Conservation (phyloP, 2,329 filamentous ascomycete genomes). For the Diaporthe ilicicola region DNA sequence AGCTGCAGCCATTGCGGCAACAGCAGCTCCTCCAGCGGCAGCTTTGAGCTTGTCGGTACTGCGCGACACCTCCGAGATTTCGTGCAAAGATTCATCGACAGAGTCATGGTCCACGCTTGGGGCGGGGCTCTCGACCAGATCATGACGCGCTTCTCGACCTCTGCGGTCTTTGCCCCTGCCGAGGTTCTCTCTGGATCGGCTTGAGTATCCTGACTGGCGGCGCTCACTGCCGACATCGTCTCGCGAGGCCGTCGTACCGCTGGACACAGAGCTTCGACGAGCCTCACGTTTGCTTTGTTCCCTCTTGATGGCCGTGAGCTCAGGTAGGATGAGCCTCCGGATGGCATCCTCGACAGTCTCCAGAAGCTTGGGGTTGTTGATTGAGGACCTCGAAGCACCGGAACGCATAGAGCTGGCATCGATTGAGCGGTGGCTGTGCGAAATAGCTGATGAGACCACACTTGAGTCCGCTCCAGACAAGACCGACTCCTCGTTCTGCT, state of each 20-base stretch:
- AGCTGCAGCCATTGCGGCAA: constrained; percentile 47
- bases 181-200: constrained; percentile 60
- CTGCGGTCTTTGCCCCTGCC: constrained; percentile 52
- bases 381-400: constrained; percentile 70
- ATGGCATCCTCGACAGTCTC: constrained; percentile 95
- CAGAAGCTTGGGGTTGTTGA: constrained; percentile 90
- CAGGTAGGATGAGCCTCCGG: constrained; percentile 86
- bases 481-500: constrained; percentile 60
- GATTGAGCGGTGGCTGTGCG: constrained; percentile 63
- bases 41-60: constrained; percentile 54
- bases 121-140: constrained; percentile 59
- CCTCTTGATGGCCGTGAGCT: constrained; percentile 89
- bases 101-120: constrained; percentile 59
- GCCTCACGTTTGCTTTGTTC: constrained; percentile 83
- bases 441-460: constrained; percentile 61
- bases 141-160: constrained; percentile 64
- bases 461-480: constrained; percentile 64
- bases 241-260: constrained; percentile 61
- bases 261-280: constrained; percentile 71
- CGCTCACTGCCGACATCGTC: constrained; percentile 67
- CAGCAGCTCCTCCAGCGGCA: constrained; percentile 55
- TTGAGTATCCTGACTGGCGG: constrained; percentile 61
- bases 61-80: constrained; percentile 56
- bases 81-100: constrained; percentile 49
- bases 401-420: constrained; percentile 63